Evolutionary conservation across 2,329 filamentous ascomycete genomes (phyloP).

Genomic region (Fonsecaea pedrosoi): DNA sequence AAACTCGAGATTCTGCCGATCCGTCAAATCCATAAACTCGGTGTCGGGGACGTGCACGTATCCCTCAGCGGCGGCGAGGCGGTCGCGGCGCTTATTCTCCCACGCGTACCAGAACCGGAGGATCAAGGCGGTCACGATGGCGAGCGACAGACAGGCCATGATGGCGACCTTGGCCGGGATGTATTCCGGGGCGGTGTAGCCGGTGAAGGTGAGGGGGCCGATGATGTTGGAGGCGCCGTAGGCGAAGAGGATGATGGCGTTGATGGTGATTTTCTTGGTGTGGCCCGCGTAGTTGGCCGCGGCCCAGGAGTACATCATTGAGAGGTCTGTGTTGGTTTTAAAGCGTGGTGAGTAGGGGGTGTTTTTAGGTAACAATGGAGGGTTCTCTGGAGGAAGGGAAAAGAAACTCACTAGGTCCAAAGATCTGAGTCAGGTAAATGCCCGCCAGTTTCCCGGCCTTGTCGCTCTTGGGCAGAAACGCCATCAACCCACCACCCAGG

Average conservation of each 20-base stretch:
- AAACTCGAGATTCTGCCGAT: constrained; percentile 44
- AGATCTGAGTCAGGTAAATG: constrained; percentile 54
- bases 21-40: constrained; percentile 42
- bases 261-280: constrained; percentile 57
- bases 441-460: constrained; percentile 53
- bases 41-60: constrained; percentile 40
- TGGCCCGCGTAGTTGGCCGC: constrained; percentile 57
- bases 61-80: constrained; percentile 42
- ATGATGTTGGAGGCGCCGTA: constrained; percentile 57
- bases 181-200: constrained; percentile 52
- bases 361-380: too few species aligned
- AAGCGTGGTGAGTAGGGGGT: too few species aligned
- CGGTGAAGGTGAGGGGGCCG: constrained; percentile 54
- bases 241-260: constrained; percentile 53
- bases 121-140: constrained; percentile 12
- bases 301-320: constrained; percentile 50
- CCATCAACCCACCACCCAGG: constrained; percentile 51
- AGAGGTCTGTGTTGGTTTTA: constrained; percentile 45
- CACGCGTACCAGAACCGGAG: constrained; percentile 40
- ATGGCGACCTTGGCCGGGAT: constrained; percentile 52
- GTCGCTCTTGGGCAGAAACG: constrained; percentile 46
- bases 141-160: constrained; percentile 22
- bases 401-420: constrained; percentile 47
- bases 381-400: too few species aligned
- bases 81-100: constrained; percentile 45